Evolutionary conservation across 2,329 filamentous ascomycete genomes (phyloP).

Genomic region (Colletotrichum paranaense): DNA sequence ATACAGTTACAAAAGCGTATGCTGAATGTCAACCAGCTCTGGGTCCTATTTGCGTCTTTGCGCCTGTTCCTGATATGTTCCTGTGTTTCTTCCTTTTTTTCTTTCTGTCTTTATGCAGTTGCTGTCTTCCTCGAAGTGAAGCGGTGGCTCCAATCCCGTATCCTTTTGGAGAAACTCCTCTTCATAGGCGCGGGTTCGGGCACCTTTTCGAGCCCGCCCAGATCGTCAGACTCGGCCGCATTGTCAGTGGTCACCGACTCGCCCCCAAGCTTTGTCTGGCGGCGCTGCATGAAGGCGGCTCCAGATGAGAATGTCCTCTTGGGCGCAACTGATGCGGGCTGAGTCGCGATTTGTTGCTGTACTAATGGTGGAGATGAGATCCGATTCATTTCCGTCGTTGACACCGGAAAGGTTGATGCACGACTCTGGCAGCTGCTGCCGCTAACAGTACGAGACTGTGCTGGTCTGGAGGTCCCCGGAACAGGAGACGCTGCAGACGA

Average conservation of each 20-base stretch:
- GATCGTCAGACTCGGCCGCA: slow-evolving; percentile 6
- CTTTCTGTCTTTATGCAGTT: slow-evolving; percentile 2
- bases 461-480: slow-evolving; percentile 4
- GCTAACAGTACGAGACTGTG: slow-evolving; percentile 18
- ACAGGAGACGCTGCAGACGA: slow-evolving; percentile 14
- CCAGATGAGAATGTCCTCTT: slow-evolving; percentile 39
- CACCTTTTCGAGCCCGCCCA: slow-evolving; percentile 14
- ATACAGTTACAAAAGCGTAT: slow-evolving; percentile 26
- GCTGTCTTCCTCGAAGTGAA: slow-evolving; percentile 10
- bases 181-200: slow-evolving; percentile 7
- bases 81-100: not conserved
- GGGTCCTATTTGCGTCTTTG: slow-evolving; percentile 21
- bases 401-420: slow-evolving; percentile 27
- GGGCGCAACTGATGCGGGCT: slow-evolving; percentile 11
- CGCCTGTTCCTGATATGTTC: slow-evolving; percentile 16
- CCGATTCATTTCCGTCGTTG: slow-evolving; percentile 3
- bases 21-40: slow-evolving; percentile 4
- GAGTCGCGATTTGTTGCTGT: slow-evolving; percentile 13
- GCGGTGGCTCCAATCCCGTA: slow-evolving; percentile 35
- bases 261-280: slow-evolving; percentile 32
- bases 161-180: slow-evolving; percentile 20
- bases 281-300: slow-evolving; percentile 40
- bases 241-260: slow-evolving; percentile 22
- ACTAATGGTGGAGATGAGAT: slow-evolving; percentile 12
- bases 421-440: slow-evolving; percentile 18